phyloP scores from a whole-genome alignment of 2,329 filamentous ascomycete genomes.

The Boeremia lycopersici region DNA sequence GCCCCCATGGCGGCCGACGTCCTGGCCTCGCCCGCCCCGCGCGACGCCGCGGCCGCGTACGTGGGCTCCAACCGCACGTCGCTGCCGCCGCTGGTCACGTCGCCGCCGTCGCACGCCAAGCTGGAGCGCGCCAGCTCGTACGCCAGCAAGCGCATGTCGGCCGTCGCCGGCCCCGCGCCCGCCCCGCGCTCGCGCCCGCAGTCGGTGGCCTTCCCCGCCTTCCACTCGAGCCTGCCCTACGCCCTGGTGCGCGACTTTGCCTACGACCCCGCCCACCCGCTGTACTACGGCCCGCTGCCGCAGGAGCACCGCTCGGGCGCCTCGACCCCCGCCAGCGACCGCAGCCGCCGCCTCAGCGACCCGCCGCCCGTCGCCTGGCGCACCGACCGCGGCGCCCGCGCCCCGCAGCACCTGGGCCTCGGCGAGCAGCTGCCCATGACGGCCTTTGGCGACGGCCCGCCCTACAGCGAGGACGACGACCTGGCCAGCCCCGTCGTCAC shows the following conservation, averaged over 20 bases:
- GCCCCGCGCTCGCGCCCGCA: constrained; percentile 72
- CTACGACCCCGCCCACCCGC: constrained; percentile 78
- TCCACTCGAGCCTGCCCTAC: constrained; percentile 84
- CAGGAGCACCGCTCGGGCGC: constrained; percentile 74
- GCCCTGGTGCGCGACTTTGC: constrained; percentile 96
- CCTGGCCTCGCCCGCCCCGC: constrained; percentile 43
- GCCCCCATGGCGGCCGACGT: constrained; percentile 48
- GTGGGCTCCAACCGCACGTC: constrained; percentile 48
- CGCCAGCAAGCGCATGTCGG: constrained; percentile 80
- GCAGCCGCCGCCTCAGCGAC: constrained; percentile 78
- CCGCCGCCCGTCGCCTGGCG: constrained; percentile 75
- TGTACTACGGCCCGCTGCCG: constrained; percentile 92
- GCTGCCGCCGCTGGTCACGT: constrained; percentile 59
- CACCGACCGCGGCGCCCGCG: constrained; percentile 63
- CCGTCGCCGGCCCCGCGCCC: constrained; percentile 68
- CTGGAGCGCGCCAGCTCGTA: constrained; percentile 70
- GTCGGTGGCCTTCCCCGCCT: constrained; percentile 82
- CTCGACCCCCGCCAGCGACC: constrained; percentile 84
- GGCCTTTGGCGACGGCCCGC: constrained; percentile 79
- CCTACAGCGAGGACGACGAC: constrained; percentile 95
- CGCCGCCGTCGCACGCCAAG: constrained; percentile 57
- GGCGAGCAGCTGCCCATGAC: constrained; percentile 79
- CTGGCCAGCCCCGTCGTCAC: constrained; percentile 87
- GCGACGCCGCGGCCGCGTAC: constrained; percentile 37
- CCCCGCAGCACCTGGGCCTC: constrained; percentile 56